Evolutionary conservation across 345 rosid species (phyloP).

Genomic region (Bruguiera parviflora): DNA sequence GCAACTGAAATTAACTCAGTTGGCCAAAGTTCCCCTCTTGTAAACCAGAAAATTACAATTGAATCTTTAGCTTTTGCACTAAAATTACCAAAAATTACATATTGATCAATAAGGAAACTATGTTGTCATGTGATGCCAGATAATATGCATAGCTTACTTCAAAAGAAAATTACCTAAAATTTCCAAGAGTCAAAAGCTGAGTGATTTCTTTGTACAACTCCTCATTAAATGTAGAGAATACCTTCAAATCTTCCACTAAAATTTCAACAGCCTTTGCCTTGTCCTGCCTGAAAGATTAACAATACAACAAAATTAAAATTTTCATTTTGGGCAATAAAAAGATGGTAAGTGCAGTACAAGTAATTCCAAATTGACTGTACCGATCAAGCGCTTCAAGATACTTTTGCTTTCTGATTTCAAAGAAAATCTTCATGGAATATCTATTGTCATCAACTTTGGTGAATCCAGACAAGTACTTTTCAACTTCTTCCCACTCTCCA

Average conservation of each 20-base stretch:
- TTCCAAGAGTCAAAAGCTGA: constrained; percentile 72
- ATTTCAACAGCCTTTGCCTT: constrained; percentile 82
- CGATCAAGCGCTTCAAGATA: constrained; percentile 87
- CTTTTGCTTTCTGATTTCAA: constrained; percentile 87
- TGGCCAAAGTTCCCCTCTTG: not conserved
- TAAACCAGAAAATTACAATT: not conserved
- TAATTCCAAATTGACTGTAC: constrained; percentile 28
- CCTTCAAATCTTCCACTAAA: constrained; percentile 76
- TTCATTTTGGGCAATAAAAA: not conserved
- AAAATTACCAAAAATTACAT: too few species aligned
- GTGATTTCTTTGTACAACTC: constrained; percentile 89
- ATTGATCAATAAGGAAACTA: constrained; percentile 1
- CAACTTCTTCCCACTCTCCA: constrained; percentile 75
- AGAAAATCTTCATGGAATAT: constrained; percentile 81
- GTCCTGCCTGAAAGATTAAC: constrained; percentile 50
- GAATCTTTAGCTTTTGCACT: not conserved
- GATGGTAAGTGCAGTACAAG: not conserved
- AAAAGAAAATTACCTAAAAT: constrained; percentile 57
- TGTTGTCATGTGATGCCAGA: constrained; percentile 4
- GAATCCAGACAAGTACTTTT: constrained; percentile 60
- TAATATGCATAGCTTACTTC: not conserved
- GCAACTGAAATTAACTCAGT: constrained; percentile 2
- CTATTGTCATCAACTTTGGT: constrained; percentile 71
- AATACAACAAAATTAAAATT: constrained; percentile 1
- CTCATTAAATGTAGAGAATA: constrained; percentile 78